Evolutionary conservation across 2,329 filamentous ascomycete species (phyloP).

Genomic region (Camillea tinctor): DNA sequence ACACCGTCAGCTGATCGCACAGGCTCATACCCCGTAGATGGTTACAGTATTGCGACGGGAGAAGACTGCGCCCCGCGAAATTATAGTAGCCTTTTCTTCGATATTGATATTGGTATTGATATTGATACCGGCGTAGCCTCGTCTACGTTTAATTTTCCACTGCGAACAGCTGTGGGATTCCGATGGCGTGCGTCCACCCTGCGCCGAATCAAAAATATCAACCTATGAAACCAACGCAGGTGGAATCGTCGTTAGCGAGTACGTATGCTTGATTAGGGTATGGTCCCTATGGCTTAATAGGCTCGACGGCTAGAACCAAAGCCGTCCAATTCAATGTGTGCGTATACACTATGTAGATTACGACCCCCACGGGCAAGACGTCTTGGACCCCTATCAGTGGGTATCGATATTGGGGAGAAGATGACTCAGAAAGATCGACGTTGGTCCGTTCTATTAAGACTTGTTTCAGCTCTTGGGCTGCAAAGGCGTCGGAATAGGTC

Average conservation of each 20-base stretch:
- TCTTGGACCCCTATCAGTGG: not conserved
- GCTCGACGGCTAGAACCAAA: slow-evolving; percentile 2
- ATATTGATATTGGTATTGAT: slow-evolving; percentile 5
- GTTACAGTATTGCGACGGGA: slow-evolving; percentile 10
- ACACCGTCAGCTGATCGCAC: slow-evolving; percentile 16
- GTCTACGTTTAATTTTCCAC: slow-evolving; percentile 8
- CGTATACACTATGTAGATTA: not conserved
- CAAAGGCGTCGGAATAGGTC: slow-evolving; percentile 12
- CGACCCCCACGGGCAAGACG: not conserved
- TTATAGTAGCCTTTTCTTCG: not conserved
- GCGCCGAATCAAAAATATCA: slow-evolving; percentile 15
- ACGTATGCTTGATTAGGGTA: slow-evolving; percentile 1
- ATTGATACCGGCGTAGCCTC: slow-evolving; percentile 12
- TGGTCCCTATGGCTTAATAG: slow-evolving; percentile 3
- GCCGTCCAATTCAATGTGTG: slow-evolving; percentile 1
- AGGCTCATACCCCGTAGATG: slow-evolving; percentile 2
- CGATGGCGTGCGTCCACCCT: slow-evolving; percentile 15
- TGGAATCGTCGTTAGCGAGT: slow-evolving; percentile 8
- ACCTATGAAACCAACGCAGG: not conserved
- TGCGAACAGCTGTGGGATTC: slow-evolving; percentile 6
- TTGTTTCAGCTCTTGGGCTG: slow-evolving; percentile 29
- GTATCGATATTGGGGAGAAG: not conserved
- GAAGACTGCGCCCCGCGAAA: slow-evolving; percentile 10
- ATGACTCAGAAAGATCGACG: slow-evolving; percentile 22
- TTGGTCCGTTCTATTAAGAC: slow-evolving; percentile 23